Evolutionary conservation across 805 yeast species (phyloP), one percentile per base, ranked within the genome.

Genomic region (Starmera dryadoides): DNA sequence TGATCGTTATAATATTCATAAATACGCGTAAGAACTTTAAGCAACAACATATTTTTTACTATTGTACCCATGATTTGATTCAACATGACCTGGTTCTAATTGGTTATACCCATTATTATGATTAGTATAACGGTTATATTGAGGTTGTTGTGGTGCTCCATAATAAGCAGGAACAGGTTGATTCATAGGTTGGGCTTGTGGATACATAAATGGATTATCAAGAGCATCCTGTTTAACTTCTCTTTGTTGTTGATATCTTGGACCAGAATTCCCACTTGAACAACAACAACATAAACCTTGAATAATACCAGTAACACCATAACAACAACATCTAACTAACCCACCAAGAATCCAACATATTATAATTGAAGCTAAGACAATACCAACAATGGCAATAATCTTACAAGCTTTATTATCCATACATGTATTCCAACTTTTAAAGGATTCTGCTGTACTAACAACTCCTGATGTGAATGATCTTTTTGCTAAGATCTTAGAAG

Each of bases 381-480:
- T 80, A 3, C 84, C 81, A 12, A 83, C 85, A 33, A 85, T 84
- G 4, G 85, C 89, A 17, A 81, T 74, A 41, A 84, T 75, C 53
- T 85, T 86, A 60, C 95, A 86, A 35, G 79, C 68, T 34, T 63
- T 78, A 58, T 83, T 81, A 52, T 71, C 81, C 91, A 83, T 84
- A 60, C 95, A 86, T 3, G 85, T 74, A 53, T 80, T 77, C 93
- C 94, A 85, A 38, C 57, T 47, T 52, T 67, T 74, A 65, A 81
- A 81, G 6, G 83, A 58, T 22, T 65, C 48, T 6, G 64, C 67
- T 2, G 70, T 63, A 18, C 56, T 48, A 12, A 48, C 44, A 2
- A 55, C 56, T 36, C 52, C 61, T 31, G 39, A 36, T 1, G 30
- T 17, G 16, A 36, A 12, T 3, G 39, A 31, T 36, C 39, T 36